phyloP scores from a whole-genome alignment of 2,329 filamentous ascomycete species.

The Fusarium citri region DNA sequence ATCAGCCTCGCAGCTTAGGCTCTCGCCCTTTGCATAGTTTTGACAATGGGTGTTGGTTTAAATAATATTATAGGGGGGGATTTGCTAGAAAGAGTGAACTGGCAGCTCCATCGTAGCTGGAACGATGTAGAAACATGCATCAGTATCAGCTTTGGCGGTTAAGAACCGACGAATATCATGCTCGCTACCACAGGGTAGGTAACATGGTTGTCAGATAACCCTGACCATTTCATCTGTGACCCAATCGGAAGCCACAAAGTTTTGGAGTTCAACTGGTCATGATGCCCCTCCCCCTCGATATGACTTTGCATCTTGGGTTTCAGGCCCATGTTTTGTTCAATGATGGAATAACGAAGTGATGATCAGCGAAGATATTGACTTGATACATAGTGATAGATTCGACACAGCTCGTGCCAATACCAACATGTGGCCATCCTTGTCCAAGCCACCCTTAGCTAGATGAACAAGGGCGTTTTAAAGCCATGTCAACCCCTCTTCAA shows the following conservation, averaged over 20 bases:
- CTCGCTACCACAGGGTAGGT: conserved; percentile 14
- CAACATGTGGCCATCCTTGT: background rate
- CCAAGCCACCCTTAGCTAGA: background rate
- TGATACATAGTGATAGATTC: background rate
- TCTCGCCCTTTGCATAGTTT: background rate
- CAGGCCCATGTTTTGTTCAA: conserved; percentile 18
- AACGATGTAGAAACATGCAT: background rate
- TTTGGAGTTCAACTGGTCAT: conserved; percentile 8
- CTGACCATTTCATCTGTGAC: background rate
- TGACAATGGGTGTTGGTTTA: background rate
- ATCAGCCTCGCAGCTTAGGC: background rate
- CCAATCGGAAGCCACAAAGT: conserved; percentile 5
- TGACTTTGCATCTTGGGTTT: conserved; percentile 6
- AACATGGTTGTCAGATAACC: background rate
- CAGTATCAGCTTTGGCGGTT: background rate
- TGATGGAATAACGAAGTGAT: background rate
- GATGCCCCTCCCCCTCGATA: conserved; percentile 10
- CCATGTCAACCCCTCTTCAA: conserved; percentile 1
- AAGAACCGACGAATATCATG: background rate
- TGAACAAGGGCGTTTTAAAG: conserved; percentile 1
- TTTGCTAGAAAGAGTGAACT: background rate
- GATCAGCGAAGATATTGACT: background rate
- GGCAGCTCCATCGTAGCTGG: background rate
- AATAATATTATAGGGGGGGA: background rate
- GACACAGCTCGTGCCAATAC: background rate